A percentile compares a stretch with the other conserved stretches of the same genome.
phyloP scores from a whole-genome alignment of 2,329 filamentous ascomycete species.

The Diaporthe sp. region DNA sequence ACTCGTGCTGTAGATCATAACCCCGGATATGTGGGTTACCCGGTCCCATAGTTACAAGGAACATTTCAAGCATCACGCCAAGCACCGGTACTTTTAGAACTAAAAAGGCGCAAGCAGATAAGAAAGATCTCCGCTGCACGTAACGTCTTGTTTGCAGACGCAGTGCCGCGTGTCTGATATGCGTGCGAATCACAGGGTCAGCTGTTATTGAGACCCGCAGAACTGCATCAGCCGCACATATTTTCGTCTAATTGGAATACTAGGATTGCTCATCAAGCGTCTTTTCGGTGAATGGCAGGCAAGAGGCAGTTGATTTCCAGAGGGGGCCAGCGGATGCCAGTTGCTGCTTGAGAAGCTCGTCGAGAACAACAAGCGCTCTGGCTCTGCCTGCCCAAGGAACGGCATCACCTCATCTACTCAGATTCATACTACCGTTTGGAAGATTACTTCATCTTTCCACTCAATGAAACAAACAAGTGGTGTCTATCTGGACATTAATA shows the following conservation, averaged over 20 bases:
- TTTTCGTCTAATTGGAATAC: neutral
- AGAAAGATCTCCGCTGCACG: neutral
- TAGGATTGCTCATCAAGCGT: neutral
- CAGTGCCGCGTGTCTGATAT: neutral
- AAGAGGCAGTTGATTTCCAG: neutral
- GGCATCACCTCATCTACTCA: too few relatives aligned
- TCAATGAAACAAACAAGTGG: too few relatives aligned
- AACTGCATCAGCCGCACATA: neutral
- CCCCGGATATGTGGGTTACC: neutral
- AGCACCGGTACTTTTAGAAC: neutral
- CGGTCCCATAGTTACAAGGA: too few relatives aligned
- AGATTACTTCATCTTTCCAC: too few relatives aligned
- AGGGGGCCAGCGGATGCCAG: too few relatives aligned
- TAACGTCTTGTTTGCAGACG: neutral
- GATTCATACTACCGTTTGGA: too few relatives aligned
- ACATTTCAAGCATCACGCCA: constrained; percentile 2
- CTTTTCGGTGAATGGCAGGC: neutral
- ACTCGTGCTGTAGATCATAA: neutral
- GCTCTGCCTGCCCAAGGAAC: too few relatives aligned
- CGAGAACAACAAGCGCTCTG: too few relatives aligned
- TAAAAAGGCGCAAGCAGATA: neutral
- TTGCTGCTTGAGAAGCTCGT: too few relatives aligned
- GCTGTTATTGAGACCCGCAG: neutral
- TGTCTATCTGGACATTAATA: neutral
- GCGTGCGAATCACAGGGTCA: neutral